Evolutionary conservation across 352 stramenopile genomes (phyloP), one percentile per base, ranked within the genome.

Genomic region (Phytopythium kandeliae): DNA sequence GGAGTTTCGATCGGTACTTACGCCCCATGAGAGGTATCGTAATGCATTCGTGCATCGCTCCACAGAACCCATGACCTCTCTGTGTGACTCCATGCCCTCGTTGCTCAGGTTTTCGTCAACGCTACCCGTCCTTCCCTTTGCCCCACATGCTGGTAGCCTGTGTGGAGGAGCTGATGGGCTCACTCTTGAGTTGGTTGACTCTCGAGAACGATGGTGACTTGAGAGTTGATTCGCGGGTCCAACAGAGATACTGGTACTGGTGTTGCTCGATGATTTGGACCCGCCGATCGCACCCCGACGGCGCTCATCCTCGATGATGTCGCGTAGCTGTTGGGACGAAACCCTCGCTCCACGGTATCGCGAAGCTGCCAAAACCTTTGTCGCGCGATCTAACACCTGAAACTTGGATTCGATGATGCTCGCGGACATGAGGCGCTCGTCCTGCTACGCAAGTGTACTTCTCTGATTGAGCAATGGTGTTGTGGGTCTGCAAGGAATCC

Each of bases 341-440:
- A 65, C 56, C 64, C 67, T 17, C 60, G 53, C 1, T 48, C 60
- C 0, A 47, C 42, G 12, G 47, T 51, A 16, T 17, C 55, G 26
- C 62, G 65, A 52, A 26, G 74, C 76, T 21, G 60, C 63, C 40
- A 86, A 48, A 37, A 71, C 48, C 34, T 69, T 71, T 42, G 82
- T 85, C 7, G 67, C 74, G 24, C 58, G 61, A 22, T 87, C 76
- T 28, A 87, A 51, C 22, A 67, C 60, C 52, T 78, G 71, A 55
- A 85, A 87, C 51, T 85, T 85, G 37, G 71, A 71, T 51, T 87
- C 76, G 34, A 87, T 78, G 42, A 85, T 70, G 40, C 67, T 74
- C 10, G 63, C 81, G 21, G 76, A 87, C 76, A 87, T 85, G 42
- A 15, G 13, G 28, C 5, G 16, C 19, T 21, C 11, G 24, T 15